Percentiles rank a stretch among this genome's conserved stretches.
Conservation (phyloP, 768 basidiomycete genomes). For the Mycena indigotica region DNA sequence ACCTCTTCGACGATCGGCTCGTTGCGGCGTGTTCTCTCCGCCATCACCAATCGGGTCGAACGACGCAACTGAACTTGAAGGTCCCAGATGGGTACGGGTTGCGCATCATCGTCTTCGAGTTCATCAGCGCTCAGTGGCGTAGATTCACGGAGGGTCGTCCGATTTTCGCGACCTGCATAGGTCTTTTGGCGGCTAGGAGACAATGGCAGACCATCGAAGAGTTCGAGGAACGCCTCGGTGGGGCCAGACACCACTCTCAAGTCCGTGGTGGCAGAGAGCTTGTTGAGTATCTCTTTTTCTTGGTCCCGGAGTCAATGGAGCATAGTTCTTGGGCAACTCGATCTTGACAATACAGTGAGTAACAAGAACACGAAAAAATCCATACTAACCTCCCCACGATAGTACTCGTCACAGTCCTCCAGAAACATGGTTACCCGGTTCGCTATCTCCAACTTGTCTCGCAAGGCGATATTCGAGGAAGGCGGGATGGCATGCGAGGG, state of each 20-base stretch:
- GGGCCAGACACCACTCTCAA: neutral
- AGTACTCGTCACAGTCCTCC: neutral
- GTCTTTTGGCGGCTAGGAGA: neutral
- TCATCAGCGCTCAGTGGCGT: no score
- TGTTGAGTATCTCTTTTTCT: neutral
- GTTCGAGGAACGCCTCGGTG: neutral
- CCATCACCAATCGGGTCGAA: neutral
- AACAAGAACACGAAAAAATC: neutral
- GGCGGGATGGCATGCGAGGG: neutral
- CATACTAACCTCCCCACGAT: conserved; percentile 1
- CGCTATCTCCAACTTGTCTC: neutral
- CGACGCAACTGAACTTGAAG: neutral
- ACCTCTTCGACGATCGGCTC: neutral
- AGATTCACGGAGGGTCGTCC: neutral
- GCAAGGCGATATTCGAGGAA: neutral
- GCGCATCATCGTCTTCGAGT: no score
- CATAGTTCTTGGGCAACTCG: neutral
- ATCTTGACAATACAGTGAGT: neutral
- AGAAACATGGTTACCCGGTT: neutral
- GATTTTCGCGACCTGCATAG: neutral
- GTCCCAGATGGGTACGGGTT: no score
- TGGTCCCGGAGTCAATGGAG: neutral
- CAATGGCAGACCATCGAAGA: neutral
- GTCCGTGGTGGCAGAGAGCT: neutral
- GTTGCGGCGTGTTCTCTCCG: no score